These are phyloP conservation scores for Cladorrhinum sp. DNA, from an alignment of 2,329 filamentous ascomycete genomes.

Conservation along the genomic window DNA sequence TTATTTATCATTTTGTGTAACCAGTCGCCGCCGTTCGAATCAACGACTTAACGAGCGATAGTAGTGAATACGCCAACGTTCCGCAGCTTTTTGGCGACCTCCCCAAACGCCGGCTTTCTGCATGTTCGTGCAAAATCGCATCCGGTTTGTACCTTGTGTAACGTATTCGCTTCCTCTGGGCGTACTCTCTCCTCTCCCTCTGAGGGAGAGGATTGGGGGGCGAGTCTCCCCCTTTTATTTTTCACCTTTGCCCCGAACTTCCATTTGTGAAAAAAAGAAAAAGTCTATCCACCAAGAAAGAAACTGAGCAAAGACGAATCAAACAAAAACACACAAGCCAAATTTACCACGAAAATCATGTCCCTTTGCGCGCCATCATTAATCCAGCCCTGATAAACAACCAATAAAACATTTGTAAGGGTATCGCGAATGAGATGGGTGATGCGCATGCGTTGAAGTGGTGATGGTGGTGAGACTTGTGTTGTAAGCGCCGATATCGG, in stretches of 20 bases:
- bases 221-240: neutral
- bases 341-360: neutral
- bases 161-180: neutral
- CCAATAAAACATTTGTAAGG: neutral
- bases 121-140: constrained; percentile 2
- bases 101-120: constrained; percentile 7
- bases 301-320: constrained; percentile 2
- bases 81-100: constrained; percentile 3
- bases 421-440: neutral
- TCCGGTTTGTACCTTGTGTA: neutral
- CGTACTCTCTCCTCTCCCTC: neutral
- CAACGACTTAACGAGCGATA: neutral
- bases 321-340: neutral
- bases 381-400: constrained; percentile 8
- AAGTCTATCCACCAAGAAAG: neutral
- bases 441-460: neutral
- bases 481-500: constrained; percentile 6
- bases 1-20: neutral
- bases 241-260: neutral
- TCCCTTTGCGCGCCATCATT: constrained; percentile 9
- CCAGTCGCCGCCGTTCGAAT: neutral
- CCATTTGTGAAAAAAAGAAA: neutral
- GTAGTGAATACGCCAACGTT: neutral
- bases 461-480: neutral
- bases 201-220: neutral